Evolutionary conservation across 2,329 filamentous ascomycete genomes (phyloP).

Genomic region (Penicillium griseofulvum): DNA sequence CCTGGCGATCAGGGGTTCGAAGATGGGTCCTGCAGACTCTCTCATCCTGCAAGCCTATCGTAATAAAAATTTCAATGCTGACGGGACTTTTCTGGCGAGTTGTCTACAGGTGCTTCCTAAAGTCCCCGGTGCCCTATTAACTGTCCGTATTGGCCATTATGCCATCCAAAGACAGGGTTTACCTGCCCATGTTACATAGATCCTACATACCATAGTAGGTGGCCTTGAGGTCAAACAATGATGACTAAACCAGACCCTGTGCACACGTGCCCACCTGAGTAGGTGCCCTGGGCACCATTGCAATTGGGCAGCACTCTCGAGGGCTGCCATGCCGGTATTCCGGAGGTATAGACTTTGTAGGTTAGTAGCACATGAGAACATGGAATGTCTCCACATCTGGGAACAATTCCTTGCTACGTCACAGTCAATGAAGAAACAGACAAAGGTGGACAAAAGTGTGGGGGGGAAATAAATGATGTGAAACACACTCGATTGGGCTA

Average conservation of each 20-base stretch:
- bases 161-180: background rate
- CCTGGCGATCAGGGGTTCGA: constrained; percentile 15
- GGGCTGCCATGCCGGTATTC: background rate
- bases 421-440: background rate
- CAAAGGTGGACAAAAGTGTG: constrained; percentile 7
- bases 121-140: no score
- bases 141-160: background rate
- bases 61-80: background rate
- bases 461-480: constrained; percentile 6
- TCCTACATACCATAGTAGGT: no score
- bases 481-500: constrained; percentile 1
- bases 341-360: background rate
- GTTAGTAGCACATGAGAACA: background rate
- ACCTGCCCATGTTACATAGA: background rate
- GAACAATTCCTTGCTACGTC: background rate
- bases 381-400: background rate
- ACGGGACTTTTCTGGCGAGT: background rate
- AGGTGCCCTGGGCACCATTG: no score
- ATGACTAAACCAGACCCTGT: background rate
- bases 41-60: background rate
- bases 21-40: background rate
- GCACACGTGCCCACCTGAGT: no score
- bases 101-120: background rate
- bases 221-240: background rate
- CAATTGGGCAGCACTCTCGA: background rate